Base-by-base conservation (phyloP, 768 basidiomycete genomes). In the Naganishia antarctica region DNA sequence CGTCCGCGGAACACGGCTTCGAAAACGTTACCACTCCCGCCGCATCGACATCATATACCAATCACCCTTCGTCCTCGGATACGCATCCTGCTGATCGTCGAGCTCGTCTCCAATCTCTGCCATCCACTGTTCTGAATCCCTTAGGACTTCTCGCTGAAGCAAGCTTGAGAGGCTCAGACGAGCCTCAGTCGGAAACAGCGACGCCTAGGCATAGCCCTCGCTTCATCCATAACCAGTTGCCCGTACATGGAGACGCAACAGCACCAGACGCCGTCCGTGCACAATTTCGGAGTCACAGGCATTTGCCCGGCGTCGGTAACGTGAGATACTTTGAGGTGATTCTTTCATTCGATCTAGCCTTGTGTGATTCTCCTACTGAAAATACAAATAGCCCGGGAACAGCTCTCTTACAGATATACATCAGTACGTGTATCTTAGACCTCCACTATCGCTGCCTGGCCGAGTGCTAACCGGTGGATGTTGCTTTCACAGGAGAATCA, bases 271-370 rank as follows among this genome's bases (percentile, higher is more conserved):
- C 2, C 3, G n/a, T 13, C 45, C 57, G 49, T 3, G 28, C 26
- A 15, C 51, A 29, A 68, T 60, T n/a, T 9, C 69, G 80, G 15
- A 84, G 84, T 31, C 76, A 67, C 57, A 65, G 43, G 1, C 61
- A 32, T 16, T 28, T 18, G 40, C 25, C 43, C 57, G 46, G 18
- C 49, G 66, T 21, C 50, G 57, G 65, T 4, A 63, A 63, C 34
- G 73, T 70, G 12, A 91, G 46, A 87, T 93, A n/a, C 86, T 94
- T 18, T 88, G 90, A 4, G 88, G 87, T 66, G 86, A 86, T 84
- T 87, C 67, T 94, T 91, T 78, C 94, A 93, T 81, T 92, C 87
- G 74, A 91, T 90, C 91, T 84, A 88, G 87, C n/a, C n/a, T n/a
- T n/a, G n/a, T n/a, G n/a, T n/a, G n/a, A n/a, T n/a, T n/a, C n/a